Conservation (phyloP, 495 filamentous ascomycete genomes). For the Penicillium paradoxum region DNA sequence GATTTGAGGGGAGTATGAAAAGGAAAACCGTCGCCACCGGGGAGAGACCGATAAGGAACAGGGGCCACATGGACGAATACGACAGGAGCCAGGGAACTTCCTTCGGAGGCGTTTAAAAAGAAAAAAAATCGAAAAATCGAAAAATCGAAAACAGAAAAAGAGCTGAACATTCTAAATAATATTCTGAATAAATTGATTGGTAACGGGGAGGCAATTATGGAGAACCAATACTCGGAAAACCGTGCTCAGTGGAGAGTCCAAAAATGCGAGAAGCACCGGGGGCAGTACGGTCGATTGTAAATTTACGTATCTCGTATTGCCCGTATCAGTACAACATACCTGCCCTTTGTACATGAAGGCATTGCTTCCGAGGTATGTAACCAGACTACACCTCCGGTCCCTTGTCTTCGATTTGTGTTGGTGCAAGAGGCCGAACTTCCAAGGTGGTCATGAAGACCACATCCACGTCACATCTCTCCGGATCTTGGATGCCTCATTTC, state of each 20-base stretch:
- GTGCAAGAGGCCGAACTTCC: too few relatives aligned
- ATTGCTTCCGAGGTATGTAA: too few relatives aligned
- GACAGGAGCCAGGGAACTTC: neutral
- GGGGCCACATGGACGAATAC: conserved; percentile 18
- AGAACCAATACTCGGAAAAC: conserved; percentile 2
- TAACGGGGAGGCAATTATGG: conserved; percentile 5
- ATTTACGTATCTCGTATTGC: neutral
- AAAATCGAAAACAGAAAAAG: neutral
- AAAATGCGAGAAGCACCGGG: neutral
- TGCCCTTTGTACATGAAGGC: neutral
- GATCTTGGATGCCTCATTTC: too few relatives aligned
- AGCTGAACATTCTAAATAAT: conserved; percentile 1
- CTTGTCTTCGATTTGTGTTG: too few relatives aligned
- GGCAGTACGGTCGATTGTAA: too few relatives aligned
- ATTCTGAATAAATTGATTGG: conserved; percentile 16
- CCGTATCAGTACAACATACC: too few relatives aligned
- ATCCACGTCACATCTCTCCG: too few relatives aligned
- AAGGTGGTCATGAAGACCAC: too few relatives aligned
- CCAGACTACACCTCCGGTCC: too few relatives aligned
- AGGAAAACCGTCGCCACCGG: conserved; percentile 20
- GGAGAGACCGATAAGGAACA: conserved; percentile 20
- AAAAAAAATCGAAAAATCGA: neutral
- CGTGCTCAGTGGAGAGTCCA: neutral
- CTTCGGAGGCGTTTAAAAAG: neutral
- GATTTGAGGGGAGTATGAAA: conserved; percentile 9